phyloP scores from a whole-genome alignment of 1,139 yeast genomes.

The Pneumocystis canis region DNA sequence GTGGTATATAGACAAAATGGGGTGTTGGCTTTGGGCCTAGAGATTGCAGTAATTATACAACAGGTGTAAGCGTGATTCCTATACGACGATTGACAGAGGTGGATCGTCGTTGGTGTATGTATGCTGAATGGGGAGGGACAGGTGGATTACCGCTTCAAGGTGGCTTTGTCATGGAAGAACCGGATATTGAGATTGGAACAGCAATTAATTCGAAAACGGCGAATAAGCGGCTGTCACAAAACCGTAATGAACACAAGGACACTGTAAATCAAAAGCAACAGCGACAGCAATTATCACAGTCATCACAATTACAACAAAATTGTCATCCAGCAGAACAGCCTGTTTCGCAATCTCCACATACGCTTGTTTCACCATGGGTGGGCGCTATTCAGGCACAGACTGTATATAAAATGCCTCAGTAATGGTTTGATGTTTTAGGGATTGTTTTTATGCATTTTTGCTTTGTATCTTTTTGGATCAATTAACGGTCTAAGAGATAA shows the following conservation, averaged over 20 bases:
- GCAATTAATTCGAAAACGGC: conserved; percentile 86
- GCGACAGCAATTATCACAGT: not conserved
- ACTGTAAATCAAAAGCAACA: not conserved
- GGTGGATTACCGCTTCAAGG: conserved; percentile 74
- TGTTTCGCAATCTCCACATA: not conserved
- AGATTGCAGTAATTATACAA: conserved; percentile 90
- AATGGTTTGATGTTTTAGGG: not conserved
- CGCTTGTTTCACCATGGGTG: not conserved
- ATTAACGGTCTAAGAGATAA: not conserved
- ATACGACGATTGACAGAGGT: conserved; percentile 81
- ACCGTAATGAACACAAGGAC: not conserved
- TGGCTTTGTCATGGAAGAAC: conserved; percentile 85
- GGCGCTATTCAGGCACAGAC: not conserved
- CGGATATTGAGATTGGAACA: conserved; percentile 90
- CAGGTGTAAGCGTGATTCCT: conserved; percentile 80
- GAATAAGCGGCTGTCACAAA: not conserved
- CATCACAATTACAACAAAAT: not conserved
- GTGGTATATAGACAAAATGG: conserved; percentile 52
- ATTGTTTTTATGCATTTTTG: not conserved
- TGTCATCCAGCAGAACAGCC: not conserved
- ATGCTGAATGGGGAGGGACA: conserved; percentile 96
- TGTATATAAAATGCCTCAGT: not conserved
- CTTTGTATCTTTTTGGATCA: not conserved
- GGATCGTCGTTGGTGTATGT: conserved; percentile 74
- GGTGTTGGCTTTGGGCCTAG: conserved; percentile 98